These are phyloP conservation scores for Nicotiana attenuata DNA, from an alignment of 257 asterid genomes.

Conservation along the genomic window DNA sequence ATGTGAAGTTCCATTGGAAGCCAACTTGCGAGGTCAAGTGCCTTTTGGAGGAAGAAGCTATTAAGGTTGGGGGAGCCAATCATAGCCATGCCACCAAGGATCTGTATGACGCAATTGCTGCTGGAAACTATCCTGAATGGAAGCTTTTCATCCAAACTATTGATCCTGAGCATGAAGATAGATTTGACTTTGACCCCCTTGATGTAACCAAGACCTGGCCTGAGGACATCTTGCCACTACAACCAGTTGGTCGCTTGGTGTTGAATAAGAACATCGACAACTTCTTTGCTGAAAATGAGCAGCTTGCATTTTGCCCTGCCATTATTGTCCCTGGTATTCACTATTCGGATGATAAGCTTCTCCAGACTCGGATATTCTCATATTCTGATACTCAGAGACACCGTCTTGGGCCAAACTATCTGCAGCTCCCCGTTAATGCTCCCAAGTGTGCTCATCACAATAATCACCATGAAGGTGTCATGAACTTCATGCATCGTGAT, in stretches of 20 bases:
- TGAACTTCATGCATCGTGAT: slow-evolving; percentile 18
- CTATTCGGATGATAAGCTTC: slow-evolving; percentile 12
- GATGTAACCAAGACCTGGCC: slow-evolving; percentile 18
- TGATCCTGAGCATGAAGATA: slow-evolving; percentile 9
- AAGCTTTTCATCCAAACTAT: slow-evolving; percentile 12
- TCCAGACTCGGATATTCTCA: slow-evolving; percentile 17
- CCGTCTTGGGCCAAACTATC: slow-evolving; percentile 19
- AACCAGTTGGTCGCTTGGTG: slow-evolving; percentile 16
- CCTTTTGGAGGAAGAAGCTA: slow-evolving; percentile 12
- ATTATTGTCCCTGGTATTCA: slow-evolving; percentile 14
- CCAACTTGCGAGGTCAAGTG: slow-evolving; percentile 15
- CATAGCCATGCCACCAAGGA: slow-evolving; percentile 17
- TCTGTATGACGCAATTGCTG: slow-evolving; percentile 12
- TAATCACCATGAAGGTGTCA: slow-evolving; percentile 16
- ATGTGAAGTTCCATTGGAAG: slow-evolving; percentile 21
- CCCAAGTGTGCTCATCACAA: slow-evolving; percentile 17
- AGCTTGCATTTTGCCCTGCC: slow-evolving; percentile 17
- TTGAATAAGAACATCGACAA: not conserved
- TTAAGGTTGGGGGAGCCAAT: slow-evolving; percentile 11
- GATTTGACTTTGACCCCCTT: slow-evolving; percentile 14
- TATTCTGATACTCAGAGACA: slow-evolving; percentile 16
- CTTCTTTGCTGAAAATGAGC: slow-evolving; percentile 16
- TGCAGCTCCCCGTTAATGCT: slow-evolving; percentile 17
- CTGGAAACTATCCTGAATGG: slow-evolving; percentile 24
- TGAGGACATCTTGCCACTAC: slow-evolving; percentile 10